These are phyloP conservation scores for Ambrosia hybrid DNA, from an alignment of 140 eudicot species.

Conservation along the genomic window DNA sequence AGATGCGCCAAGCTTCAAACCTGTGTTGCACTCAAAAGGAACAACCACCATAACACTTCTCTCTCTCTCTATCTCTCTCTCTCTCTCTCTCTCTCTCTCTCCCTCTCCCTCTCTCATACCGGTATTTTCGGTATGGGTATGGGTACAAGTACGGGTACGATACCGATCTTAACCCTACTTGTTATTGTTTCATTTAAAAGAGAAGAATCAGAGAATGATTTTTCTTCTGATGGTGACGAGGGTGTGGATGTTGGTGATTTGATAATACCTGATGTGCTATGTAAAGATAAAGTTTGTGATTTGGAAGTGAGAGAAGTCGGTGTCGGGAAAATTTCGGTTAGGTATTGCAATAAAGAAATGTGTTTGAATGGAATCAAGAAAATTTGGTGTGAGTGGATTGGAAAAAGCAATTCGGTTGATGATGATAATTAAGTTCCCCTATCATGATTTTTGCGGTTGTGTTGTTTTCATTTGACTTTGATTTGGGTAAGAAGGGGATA, in stretches of 20 bases:
- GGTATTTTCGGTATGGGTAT: too few species aligned
- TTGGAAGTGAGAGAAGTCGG: conserved; percentile 63
- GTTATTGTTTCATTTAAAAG: conserved; percentile 51
- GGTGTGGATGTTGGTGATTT: conserved; percentile 30
- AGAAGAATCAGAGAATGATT: conserved; percentile 19
- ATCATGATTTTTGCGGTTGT: conserved; percentile 74
- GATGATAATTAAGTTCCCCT: conserved; percentile 24
- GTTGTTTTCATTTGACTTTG: conserved; percentile 63
- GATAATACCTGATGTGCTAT: conserved; percentile 66
- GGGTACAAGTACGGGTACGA: too few species aligned
- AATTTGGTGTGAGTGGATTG: conserved; percentile 97
- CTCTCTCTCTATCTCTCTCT: too few species aligned
- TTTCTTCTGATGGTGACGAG: conserved; percentile 27
- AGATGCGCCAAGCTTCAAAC: too few species aligned
- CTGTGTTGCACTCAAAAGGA: too few species aligned
- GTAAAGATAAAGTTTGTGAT: conserved; percentile 60
- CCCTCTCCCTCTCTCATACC: too few species aligned
- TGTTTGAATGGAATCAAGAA: conserved; percentile 40
- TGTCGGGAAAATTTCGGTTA: conserved; percentile 63
- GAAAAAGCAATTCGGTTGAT: conserved; percentile 30
- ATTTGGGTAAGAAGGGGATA: conserved; percentile 65
- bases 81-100: too few species aligned
- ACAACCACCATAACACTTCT: too few species aligned
- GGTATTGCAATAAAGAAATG: conserved; percentile 47
- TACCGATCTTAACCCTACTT: conserved; percentile 9